Evolutionary conservation across 441 rosid species (phyloP), one percentile per base, ranked within the genome.

Genomic region (Viola pubescens): DNA sequence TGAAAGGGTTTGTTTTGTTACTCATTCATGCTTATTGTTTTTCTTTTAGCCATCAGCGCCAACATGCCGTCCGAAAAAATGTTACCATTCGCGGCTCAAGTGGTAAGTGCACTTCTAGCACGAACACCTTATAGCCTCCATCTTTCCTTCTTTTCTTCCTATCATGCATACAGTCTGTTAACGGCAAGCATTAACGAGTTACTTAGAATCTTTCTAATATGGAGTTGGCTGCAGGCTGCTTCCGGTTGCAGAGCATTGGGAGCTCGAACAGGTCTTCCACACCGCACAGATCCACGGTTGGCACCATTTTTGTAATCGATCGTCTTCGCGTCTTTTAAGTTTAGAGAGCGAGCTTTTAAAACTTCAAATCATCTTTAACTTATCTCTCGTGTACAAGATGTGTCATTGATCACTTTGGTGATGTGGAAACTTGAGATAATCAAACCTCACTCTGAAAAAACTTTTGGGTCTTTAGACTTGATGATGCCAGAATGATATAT

Each of bases 41-140:
- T 34, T 51, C 54, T 19, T 70, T 64, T 49, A 88, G 96, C 88
- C 56, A 67, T 88, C 45, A 84, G 95, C 12, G 78, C 77, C 0
- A 40, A 73, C 64, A 81, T 86, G 91, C 75, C 83, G 11, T 86
- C 85, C 1, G 95, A 85, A 82, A 81, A 81, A 64, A 82, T 88
- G 89, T 59, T 88, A 72, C 86, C 92, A 1, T 85, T 86, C 58
- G 92, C 92, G 14, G 81, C 98, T 55, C 84, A 85, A 83, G 89
- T 91, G 81, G 96, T 88, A 75, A 77, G 90, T 62, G 62, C 46
- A 50, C 12, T 46, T 46, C 34, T 26, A 26, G 3, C 34, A 26
- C 34, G 34, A 26, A 26, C 34, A 26, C 34, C 34, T 26, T 26
- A 26, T 26, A 26, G 34, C 34, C 34, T 26, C 34, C 34, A 26